A percentile compares a stretch with the other conserved stretches of the same genome.
Evolutionary conservation across 495 filamentous ascomycete species (phyloP).

Genomic region (Penicillium coffeae): DNA sequence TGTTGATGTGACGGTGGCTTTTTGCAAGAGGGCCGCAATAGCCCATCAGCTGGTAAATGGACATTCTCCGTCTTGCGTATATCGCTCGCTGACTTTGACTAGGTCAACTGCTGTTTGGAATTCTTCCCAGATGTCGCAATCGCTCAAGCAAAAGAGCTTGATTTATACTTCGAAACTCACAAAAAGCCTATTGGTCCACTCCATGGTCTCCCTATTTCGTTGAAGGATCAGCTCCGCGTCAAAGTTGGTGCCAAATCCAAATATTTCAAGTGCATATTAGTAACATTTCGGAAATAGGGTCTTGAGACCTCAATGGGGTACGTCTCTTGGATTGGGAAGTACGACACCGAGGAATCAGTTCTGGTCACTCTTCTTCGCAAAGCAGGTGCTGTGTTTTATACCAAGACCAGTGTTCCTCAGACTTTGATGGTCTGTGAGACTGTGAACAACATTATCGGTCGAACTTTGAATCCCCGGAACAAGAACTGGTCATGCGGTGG

Average conservation of each 20-base stretch:
- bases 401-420: conserved; percentile 53
- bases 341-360: conserved; percentile 8
- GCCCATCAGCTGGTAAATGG: conserved; percentile 11
- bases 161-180: conserved; percentile 42
- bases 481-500: conserved; percentile 37
- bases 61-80: background rate
- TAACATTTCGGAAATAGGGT: conserved; percentile 19
- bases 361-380: conserved; percentile 13
- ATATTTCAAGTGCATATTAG: too few species aligned
- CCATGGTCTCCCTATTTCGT: conserved; percentile 56
- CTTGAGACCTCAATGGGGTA: conserved; percentile 14
- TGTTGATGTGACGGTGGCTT: background rate
- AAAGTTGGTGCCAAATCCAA: too few species aligned
- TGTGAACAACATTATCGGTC: conserved; percentile 46
- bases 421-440: conserved; percentile 40
- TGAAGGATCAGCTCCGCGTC: conserved; percentile 64
- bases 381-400: conserved; percentile 46
- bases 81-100: background rate
- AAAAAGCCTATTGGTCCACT: conserved; percentile 47
- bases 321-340: conserved; percentile 12
- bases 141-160: conserved; percentile 51
- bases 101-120: conserved; percentile 51
- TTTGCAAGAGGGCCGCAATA: conserved; percentile 2
- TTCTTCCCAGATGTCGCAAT: conserved; percentile 54
- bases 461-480: conserved; percentile 28